These are phyloP conservation scores for Globisporangium paroecandrum DNA, from an alignment of 352 stramenopile genomes.

Conservation along the genomic window DNA sequence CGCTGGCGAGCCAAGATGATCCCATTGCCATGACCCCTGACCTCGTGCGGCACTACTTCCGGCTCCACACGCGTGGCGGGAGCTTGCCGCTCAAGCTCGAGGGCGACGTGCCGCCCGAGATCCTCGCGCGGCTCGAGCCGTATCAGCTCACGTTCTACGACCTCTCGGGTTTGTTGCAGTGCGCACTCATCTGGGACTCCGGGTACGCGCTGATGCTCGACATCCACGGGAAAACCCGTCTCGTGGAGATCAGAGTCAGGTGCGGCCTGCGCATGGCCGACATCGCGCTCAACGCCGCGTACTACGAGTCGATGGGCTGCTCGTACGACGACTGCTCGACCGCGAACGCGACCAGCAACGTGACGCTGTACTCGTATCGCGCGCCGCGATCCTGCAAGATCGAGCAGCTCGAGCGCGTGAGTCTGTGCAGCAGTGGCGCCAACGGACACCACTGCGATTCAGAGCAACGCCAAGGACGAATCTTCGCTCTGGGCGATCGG, in stretches of 20 bases:
- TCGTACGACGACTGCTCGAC: slow-evolving; percentile 18
- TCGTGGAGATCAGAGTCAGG: slow-evolving; percentile 26
- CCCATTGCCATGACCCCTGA: slow-evolving; percentile 1
- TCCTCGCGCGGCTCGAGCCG: slow-evolving; percentile 12
- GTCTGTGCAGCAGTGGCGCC: slow-evolving; percentile 5
- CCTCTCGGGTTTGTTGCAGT: slow-evolving; percentile 40
- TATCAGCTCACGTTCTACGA: slow-evolving; percentile 13
- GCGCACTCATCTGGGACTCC: slow-evolving; percentile 47
- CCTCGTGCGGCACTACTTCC: slow-evolving; percentile 9
- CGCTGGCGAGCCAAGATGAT: not conserved
- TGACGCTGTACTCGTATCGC: slow-evolving; percentile 15
- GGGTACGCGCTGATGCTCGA: slow-evolving; percentile 25
- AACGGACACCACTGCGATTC: not conserved
- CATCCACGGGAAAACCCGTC: slow-evolving; percentile 8
- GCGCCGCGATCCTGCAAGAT: slow-evolving; percentile 1
- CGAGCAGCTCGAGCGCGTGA: slow-evolving; percentile 14
- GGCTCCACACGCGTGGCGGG: not conserved
- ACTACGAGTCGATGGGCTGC: slow-evolving; percentile 15
- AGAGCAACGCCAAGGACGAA: not conserved
- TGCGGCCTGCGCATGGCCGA: slow-evolving; percentile 22
- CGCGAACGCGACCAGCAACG: slow-evolving; percentile 15
- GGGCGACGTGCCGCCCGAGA: slow-evolving; percentile 35
- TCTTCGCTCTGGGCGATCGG: slow-evolving; percentile 23
- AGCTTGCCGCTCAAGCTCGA: slow-evolving; percentile 9
- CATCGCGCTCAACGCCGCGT: slow-evolving; percentile 12